Evolutionary conservation across 371 early-diverging fungal species (phyloP), one percentile per base, ranked within the genome.

Genomic region (Funneliformis caledonium): DNA sequence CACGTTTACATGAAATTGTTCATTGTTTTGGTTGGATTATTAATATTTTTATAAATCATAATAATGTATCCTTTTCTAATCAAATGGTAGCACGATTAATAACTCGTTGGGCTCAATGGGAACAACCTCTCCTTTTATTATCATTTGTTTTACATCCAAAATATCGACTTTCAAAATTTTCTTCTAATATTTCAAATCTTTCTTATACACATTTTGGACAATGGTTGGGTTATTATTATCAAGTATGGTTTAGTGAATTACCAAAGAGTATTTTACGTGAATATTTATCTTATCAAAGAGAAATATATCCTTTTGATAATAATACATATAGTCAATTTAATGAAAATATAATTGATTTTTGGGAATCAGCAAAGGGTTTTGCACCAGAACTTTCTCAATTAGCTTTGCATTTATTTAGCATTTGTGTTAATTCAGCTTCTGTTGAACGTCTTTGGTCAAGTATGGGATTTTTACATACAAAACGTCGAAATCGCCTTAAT

Each of bases 401-500:
- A 37, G 37, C 37, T 37, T 37, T 37, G 0, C 37, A 37, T 37
- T 37, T 37, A 37, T 37, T 37, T 37, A 26, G 37, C 0, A 37
- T 37, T 0, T 37, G 0, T 37, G 3, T 37, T 2, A 37, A 37
- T 3, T 37, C 3, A 37, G 37, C 3, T 37, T 37, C 37, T 0
- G 37, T 37, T 37, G 3, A 37, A 37, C 0, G 3, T 0, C 3
- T 37, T 37, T 37, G 26, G 26, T 61, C 37, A 59, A 75, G 12
- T 60, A 75, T 75, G 9, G 60, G 26, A 61, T 43, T 75, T 75
- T 61, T 75, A 26, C 37, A 75, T 60, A 61, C 45, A 19, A 75
- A 75, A 61, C n/a, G 47, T 10, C 12, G 0, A 43, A 45, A 69
- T 19, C 9, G 1, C n/a, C 43, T 69, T 33, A 16, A 11, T 19